These are phyloP conservation scores for Stromatinia cepivora DNA, from an alignment of 2,329 filamentous ascomycete species.

Conservation along the genomic window DNA sequence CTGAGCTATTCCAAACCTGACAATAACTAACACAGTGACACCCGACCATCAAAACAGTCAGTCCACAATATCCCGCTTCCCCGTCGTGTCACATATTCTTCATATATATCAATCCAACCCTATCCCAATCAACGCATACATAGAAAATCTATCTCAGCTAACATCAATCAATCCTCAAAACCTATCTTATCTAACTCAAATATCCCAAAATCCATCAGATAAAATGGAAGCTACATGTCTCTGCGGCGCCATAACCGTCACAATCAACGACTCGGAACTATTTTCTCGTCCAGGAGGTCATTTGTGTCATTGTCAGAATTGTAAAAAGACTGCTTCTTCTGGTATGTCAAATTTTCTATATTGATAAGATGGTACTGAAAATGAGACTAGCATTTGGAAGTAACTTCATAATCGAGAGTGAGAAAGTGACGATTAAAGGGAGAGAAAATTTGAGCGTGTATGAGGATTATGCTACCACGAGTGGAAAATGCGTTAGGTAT, in stretches of 20 bases:
- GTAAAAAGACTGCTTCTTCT: slow-evolving; percentile 7
- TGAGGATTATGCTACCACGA: slow-evolving; percentile 47
- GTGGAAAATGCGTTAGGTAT: slow-evolving; percentile 48
- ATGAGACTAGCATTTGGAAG: not conserved
- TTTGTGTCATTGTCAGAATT: slow-evolving; percentile 54
- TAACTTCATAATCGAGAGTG: slow-evolving; percentile 40
- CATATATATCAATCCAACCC: not conserved
- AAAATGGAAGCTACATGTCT: slow-evolving; percentile 45
- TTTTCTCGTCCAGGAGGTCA: slow-evolving; percentile 48
- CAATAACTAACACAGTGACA: not conserved
- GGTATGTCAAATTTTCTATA: not conserved
- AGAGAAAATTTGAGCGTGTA: slow-evolving; percentile 49
- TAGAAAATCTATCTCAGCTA: not conserved
- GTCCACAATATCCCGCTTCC: slow-evolving; percentile 7
- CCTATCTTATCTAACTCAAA: not conserved
- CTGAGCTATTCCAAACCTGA: not conserved
- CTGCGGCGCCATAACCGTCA: slow-evolving; percentile 50
- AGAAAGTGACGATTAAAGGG: slow-evolving; percentile 45
- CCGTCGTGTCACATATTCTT: not conserved
- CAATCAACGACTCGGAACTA: slow-evolving; percentile 49
- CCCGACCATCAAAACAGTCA: not conserved
- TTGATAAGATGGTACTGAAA: not conserved
- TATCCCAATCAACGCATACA: not conserved
- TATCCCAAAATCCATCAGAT: not conserved
- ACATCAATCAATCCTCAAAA: not conserved